Percentiles rank a stretch among this genome's conserved stretches.
Conservation (phyloP, 2,329 filamentous ascomycete species). For the Aspergillus proliferans region DNA sequence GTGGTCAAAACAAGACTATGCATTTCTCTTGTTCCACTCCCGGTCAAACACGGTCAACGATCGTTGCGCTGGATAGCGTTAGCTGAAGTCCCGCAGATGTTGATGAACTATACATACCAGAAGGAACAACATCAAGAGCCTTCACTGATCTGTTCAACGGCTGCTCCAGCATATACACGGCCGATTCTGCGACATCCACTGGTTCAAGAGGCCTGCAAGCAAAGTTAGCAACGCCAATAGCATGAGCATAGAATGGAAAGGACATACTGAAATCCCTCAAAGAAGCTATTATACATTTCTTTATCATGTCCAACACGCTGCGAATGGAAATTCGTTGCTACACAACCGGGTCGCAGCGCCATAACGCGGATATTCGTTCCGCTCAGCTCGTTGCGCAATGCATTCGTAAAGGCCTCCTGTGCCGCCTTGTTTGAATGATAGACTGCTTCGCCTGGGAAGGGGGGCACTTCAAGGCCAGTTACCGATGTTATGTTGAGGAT, state of each 20-base stretch:
- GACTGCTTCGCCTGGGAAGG: conserved; percentile 45
- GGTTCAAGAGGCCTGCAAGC: conserved; percentile 31
- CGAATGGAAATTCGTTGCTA: conserved; percentile 45
- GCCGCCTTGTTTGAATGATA: conserved; percentile 45
- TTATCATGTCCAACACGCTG: conserved; percentile 42
- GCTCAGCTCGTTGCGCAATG: conserved; percentile 42
- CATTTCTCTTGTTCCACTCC: conserved; percentile 17
- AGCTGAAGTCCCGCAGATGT: neutral
- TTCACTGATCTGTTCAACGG: conserved; percentile 40
- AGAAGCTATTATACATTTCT: conserved; percentile 38
- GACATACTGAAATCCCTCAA: conserved; percentile 37
- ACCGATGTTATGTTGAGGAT: conserved; percentile 46
- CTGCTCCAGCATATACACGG: conserved; percentile 39
- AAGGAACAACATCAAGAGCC: conserved; percentile 43
- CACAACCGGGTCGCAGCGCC: conserved; percentile 43
- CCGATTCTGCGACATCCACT: conserved; percentile 40
- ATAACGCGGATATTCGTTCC: conserved; percentile 45
- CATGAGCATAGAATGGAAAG: neutral
- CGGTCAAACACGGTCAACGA: conserved; percentile 28
- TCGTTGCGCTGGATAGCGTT: conserved; percentile 19
- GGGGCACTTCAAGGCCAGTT: conserved; percentile 44
- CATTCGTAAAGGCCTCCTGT: conserved; percentile 47
- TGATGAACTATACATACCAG: conserved; percentile 17
- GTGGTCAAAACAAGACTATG: neutral
- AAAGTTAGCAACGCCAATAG: neutral